Evolutionary conservation across 306 rosid genomes (phyloP).

Genomic region (Fragaria ananassa): DNA sequence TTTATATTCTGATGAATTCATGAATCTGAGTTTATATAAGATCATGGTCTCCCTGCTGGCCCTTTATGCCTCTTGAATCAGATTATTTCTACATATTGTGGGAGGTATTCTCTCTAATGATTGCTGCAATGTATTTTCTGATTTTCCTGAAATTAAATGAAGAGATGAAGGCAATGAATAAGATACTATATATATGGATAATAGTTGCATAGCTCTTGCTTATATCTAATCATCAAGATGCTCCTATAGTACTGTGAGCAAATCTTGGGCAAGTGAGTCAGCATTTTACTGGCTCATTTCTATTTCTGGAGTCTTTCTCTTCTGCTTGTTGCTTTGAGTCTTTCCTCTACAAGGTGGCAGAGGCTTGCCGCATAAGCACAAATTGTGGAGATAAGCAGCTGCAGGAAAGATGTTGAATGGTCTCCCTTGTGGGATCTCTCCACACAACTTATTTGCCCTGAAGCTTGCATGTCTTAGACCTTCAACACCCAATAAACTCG

Average conservation of each 20-base stretch:
- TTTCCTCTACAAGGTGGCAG: slow-evolving; percentile 68
- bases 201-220: not conserved
- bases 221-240: slow-evolving; percentile 23
- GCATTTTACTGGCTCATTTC: slow-evolving; percentile 55
- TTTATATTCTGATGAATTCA: not conserved
- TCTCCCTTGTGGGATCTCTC: slow-evolving; percentile 85
- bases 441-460: slow-evolving; percentile 87
- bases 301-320: slow-evolving; percentile 7
- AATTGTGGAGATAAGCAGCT: slow-evolving; percentile 81
- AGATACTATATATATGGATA: not conserved
- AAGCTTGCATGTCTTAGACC: slow-evolving; percentile 70
- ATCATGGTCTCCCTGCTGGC: not conserved
- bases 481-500: slow-evolving; percentile 62
- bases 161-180: not conserved
- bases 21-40: not conserved
- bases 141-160: not conserved
- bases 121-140: not conserved
- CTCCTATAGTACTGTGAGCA: slow-evolving; percentile 38
- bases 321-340: slow-evolving; percentile 10
- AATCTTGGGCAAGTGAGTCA: slow-evolving; percentile 37
- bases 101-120: not conserved
- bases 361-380: slow-evolving; percentile 87
- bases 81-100: not conserved
- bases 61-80: not conserved
- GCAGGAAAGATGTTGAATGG: slow-evolving; percentile 77